Base-by-base conservation (phyloP, 371 early-diverging fungal species). In the Phascolomyces articulosus region DNA sequence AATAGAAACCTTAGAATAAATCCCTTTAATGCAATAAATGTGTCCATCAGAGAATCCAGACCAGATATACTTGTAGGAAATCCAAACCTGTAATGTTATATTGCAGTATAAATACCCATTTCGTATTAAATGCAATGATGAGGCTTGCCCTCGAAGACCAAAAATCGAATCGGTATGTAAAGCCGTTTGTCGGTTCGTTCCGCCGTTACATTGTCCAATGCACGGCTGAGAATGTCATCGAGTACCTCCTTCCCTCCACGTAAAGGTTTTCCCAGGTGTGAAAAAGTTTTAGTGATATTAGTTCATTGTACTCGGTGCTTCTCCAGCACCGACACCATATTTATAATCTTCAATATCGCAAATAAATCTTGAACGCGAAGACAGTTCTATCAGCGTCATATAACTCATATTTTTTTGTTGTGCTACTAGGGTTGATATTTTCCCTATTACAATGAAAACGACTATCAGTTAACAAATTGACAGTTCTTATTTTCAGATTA, bases 231-330 rank as follows among this genome's bases (percentile, higher is more conserved):
- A 38, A 38, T 38, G 38, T 13, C 38, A 38, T 38, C 38, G 13
- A 38, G 38, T 9, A 38, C 38, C 9, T 38, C 38, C 38, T 38
- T 38, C 38, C 38, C 38, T 38, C 13, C 38, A 38, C 38, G 38
- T 38, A 38, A 38, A 13, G 13, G 38, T 13, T 38, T 38, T 38
- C 38, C 38, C 38, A 38, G 38, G 13, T 38, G 13, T 38, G 38
- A 38, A 38, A 38, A 56, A 29, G 56, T 56, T 10, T 29, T 31
- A 8, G 56, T 56, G 56, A 26, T 56, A 18, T 21, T 56, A 31
- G 56, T 27, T 56, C 56, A 18, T 3, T n/a, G n/a, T n/a, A n/a
- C n/a, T 31, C 29, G 56, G 34, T 24, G 20, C 23, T 29, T 16
- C 56, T 31, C 53, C 38, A 38, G 38, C 38, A 38, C 38, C 38